Evolutionary conservation across 2,329 filamentous ascomycete species (phyloP), one percentile per base, ranked within the genome.

Genomic region (Diplocarpon rosae): DNA sequence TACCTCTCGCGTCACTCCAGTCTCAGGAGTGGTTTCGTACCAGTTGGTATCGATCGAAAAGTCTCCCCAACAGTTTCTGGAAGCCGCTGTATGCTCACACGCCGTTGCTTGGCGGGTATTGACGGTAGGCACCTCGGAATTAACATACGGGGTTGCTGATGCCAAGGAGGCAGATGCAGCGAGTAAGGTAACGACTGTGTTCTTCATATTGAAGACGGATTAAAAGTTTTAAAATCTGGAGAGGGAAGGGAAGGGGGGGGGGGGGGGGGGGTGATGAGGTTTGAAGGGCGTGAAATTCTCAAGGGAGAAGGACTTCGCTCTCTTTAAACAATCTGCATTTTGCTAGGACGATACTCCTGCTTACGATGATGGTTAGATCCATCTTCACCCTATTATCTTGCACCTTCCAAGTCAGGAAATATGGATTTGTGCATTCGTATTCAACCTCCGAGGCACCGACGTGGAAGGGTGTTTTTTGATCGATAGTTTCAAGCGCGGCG

Each of bases 1-100:
- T 50, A 57, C 59, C 50, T 63, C 58, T 45, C 58, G 55, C 0
- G 57, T 59, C 1, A 63, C 59, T 14, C 61, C 62, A 15, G 63
- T 65, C 14, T 57, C 45, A 5, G 63, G 63, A 31, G 42, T 55
- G 12, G 53, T 52, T 12, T 44, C 39, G 42, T 62, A 58, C 41
- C 48, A 58, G 42, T 62, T 51, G 11, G 60, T 62, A 35, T 60
- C 53, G 31, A 59, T 58, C 12, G 52, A 57, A 37, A 58, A 61
- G 28, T 57, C 41, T 29, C 56, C 58, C 60, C 58, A 62, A 43
- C 60, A 62, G 17, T 34, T 41, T 48, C 60, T 45, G 20, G 58
- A 57, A 10, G 57, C 60, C 30, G 59, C 51, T 27, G 56, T 54
- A 35, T 62, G 55, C 16, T 54, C 50, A 32, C 59, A 61, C 37